Base-by-base conservation (phyloP, 495 filamentous ascomycete species). In the Terfezia boudieri region DNA sequence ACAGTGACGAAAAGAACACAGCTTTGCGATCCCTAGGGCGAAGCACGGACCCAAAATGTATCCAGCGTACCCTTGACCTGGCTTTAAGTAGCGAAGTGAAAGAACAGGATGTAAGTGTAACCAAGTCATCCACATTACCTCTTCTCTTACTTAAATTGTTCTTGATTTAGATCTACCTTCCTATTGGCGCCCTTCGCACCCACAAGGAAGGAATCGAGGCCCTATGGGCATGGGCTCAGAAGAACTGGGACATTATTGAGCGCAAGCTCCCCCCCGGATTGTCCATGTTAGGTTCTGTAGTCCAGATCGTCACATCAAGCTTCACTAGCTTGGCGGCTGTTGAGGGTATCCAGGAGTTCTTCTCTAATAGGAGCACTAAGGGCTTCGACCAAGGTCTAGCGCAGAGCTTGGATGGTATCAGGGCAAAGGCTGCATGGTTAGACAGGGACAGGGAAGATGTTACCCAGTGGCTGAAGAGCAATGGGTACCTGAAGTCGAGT, bases 1-100 rank as follows among this genome's bases (percentile, higher is more conserved):
- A 83, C 66, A 83, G 81, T 51, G 89, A 95, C 64, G 89, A 96
- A 73, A 84, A 88, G 68, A 94, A 92, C 63, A 90, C 86, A n/a
- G 87, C 89, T 0, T 76, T 98, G 37, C 84, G 90, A 58, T 78
- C 77, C 57, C 74, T 98, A 9, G 88, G 90, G 50, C 77, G 86
- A 52, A 78, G 85, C 36, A 81, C 82, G 58, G 71, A 81, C 49
- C 78, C 83, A 12, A 75, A 79, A 52, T 78, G 95, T 50, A 89
- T 95, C 68, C 67, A 86, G 66, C 77, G 79, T 54, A 89, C 87
- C 2, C 75, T 98, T 16, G 73, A 68, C 9, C 71, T 94, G 37
- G 77, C 87, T 48, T 73, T 84, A 56, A 77, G 80, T 67, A 75
- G 80, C 43, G 83, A 94, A 57, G 86, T 98, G 67, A 92, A 93